Evolutionary conservation across 495 filamentous ascomycete species (phyloP).

Genomic region (Platismatia glauca): DNA sequence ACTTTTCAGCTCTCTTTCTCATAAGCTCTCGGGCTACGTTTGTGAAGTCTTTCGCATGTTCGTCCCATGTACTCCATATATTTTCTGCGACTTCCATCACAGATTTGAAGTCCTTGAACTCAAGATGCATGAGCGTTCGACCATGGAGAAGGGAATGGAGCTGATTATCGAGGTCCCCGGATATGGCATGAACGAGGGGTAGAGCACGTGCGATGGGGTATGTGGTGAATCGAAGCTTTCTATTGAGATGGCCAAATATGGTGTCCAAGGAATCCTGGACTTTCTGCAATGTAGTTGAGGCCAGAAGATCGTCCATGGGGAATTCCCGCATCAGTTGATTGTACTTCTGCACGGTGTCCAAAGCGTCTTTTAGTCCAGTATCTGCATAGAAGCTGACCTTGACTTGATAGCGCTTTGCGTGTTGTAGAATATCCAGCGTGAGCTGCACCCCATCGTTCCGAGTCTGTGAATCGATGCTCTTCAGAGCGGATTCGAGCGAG

Average conservation of each 20-base stretch:
- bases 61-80: constrained; percentile 90
- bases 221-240: constrained; percentile 87
- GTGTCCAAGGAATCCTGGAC: constrained; percentile 79
- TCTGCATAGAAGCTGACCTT: constrained; percentile 93
- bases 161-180: constrained; percentile 76
- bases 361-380: constrained; percentile 88
- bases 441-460: constrained; percentile 80
- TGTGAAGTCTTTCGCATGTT: constrained; percentile 93
- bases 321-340: constrained; percentile 98
- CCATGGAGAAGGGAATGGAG: constrained; percentile 80
- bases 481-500: constrained; percentile 84
- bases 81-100: constrained; percentile 73
- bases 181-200: constrained; percentile 96
- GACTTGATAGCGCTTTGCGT: constrained; percentile 93
- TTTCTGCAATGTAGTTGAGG: constrained; percentile 80
- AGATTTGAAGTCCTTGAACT: constrained; percentile 79
- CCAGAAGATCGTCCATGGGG: constrained; percentile 85
- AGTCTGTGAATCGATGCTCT: constrained; percentile 81
- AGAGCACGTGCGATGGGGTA: constrained; percentile 89
- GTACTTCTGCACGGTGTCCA: constrained; percentile 92
- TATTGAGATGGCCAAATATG: constrained; percentile 90
- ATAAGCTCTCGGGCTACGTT: constrained; percentile 92
- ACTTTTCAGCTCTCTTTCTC: constrained; percentile 83
- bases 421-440: constrained; percentile 85
- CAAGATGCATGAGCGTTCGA: constrained; percentile 78